phyloP scores from a whole-genome alignment of 1,284 basidiomycete species.

The Fomitopsis pinicola region DNA sequence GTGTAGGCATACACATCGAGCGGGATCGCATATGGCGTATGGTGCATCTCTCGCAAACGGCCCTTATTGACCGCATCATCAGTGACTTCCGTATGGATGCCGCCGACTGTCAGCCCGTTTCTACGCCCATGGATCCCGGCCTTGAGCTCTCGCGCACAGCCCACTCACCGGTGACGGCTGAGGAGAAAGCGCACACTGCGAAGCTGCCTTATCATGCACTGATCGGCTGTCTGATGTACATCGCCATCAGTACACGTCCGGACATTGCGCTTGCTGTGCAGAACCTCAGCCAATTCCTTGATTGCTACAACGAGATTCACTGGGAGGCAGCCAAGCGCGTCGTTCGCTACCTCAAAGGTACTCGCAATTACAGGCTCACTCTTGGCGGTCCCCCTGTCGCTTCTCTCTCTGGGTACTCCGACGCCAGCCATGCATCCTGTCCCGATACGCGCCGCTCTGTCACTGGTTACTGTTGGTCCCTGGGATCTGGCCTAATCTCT shows the following conservation, averaged over 20 bases:
- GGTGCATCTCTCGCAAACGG: conserved; percentile 26
- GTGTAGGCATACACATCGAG: conserved; percentile 20
- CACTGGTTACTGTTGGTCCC: conserved; percentile 25
- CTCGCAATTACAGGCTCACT: conserved; percentile 5
- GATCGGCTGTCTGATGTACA: conserved; percentile 16
- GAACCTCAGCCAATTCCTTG: conserved; percentile 13
- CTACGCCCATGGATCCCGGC: conserved; percentile 7
- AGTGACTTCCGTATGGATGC: conserved; percentile 27
- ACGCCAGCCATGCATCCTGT: conserved; percentile 26
- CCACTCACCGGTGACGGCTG: not conserved
- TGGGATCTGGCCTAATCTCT: conserved; percentile 23
- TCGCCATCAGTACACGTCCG: conserved; percentile 12
- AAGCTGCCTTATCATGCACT: conserved; percentile 11
- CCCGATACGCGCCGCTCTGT: conserved; percentile 12
- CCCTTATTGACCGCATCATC: conserved; percentile 32
- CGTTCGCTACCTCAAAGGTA: conserved; percentile 25
- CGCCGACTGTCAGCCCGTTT: conserved; percentile 8
- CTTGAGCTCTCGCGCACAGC: not conserved
- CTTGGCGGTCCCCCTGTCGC: conserved; percentile 13
- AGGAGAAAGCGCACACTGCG: not conserved
- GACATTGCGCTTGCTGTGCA: conserved; percentile 14
- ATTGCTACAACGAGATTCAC: conserved; percentile 12
- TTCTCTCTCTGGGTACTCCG: conserved; percentile 33
- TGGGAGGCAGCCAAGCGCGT: conserved; percentile 20
- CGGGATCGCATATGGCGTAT: conserved; percentile 16